Base-by-base conservation (phyloP, 225 moss, liverwort and hornwort species). In the Asterella californica region DNA sequence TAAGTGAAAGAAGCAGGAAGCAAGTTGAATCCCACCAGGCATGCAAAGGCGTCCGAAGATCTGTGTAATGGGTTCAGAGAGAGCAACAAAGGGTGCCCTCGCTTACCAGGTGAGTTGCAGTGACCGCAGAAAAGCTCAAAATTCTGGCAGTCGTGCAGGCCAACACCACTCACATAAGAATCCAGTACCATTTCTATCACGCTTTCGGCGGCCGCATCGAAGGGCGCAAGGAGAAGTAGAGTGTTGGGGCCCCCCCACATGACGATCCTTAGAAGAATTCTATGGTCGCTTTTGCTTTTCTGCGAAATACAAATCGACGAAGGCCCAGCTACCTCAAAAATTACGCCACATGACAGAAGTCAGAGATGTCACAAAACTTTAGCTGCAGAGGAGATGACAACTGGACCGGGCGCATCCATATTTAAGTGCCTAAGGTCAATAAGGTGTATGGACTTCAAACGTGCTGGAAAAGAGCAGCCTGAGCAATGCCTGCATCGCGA, bases 211-310 rank as follows among this genome's bases (percentile, higher is more conserved):
- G 83, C 77, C 27, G 86, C 86, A 79, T 86, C 83, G 25, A 81
- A 70, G 14, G 86, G 86, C 8, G 86, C 83, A 59, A 83, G 69
- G 5, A 86, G 75, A 62, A 86, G 54, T 0, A 86, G 78, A 63
- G 83, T 86, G 69, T 86, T 86, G 25, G 86, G 86, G 15, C 86
- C 86, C 47, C 86, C 86, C 86, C 83, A 81, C 86, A 83, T 86
- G 61, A 86, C 83, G 33, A 86, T 83, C 78, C 86, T 81, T 45
- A 86, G 83, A 49, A 86, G 53, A 81, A 86, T 81, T 86, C 78
- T 77, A 36, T 70, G 81, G 54, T 86, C 83, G n/a, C 69, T 14
- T 79, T 57, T 74, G 55, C 22, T 25, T 68, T 79, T 82, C 30
- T 79, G 75, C 71, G 30, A 48, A 30, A 48, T 12, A 77, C 65